phyloP scores from a whole-genome alignment of 768 basidiomycete genomes.

The Leccinum subtestaceum region DNA sequence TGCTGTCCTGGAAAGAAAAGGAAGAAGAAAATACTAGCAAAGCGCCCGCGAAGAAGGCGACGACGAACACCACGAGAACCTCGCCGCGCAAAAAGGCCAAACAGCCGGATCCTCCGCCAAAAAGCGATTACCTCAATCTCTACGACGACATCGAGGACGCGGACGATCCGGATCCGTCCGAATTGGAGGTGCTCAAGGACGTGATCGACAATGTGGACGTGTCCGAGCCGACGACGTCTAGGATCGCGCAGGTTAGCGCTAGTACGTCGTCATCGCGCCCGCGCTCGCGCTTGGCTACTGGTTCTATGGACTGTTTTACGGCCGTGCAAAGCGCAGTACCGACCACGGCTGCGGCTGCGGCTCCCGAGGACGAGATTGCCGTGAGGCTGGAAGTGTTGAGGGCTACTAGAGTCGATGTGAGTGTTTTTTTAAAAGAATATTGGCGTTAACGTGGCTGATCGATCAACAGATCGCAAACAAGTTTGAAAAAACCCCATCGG shows the following conservation, averaged over 20 bases:
- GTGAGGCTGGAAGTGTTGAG: slow-evolving; percentile 16
- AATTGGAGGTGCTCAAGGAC: slow-evolving; percentile 15
- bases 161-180: slow-evolving; percentile 20
- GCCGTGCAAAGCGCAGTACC: background rate
- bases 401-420: slow-evolving; percentile 20
- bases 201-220: slow-evolving; percentile 1
- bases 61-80: background rate
- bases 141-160: slow-evolving; percentile 32
- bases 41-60: slow-evolving; percentile 8
- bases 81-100: slow-evolving; percentile 22
- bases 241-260: slow-evolving; percentile 1
- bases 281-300: background rate
- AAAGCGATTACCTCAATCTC: slow-evolving; percentile 3
- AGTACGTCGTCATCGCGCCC: slow-evolving; percentile 7
- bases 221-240: slow-evolving; percentile 7
- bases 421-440: background rate
- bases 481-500: slow-evolving; percentile 1
- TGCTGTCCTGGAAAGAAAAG: slow-evolving; percentile 28
- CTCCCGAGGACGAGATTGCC: slow-evolving; percentile 12
- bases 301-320: background rate
- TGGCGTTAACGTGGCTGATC: background rate
- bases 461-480: slow-evolving; percentile 15
- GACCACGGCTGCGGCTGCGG: background rate
- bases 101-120: slow-evolving; percentile 5
- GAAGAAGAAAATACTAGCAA: slow-evolving; percentile 8